phyloP scores from a whole-genome alignment of 495 filamentous ascomycete genomes.

The Trichocladium uniseriatum region DNA sequence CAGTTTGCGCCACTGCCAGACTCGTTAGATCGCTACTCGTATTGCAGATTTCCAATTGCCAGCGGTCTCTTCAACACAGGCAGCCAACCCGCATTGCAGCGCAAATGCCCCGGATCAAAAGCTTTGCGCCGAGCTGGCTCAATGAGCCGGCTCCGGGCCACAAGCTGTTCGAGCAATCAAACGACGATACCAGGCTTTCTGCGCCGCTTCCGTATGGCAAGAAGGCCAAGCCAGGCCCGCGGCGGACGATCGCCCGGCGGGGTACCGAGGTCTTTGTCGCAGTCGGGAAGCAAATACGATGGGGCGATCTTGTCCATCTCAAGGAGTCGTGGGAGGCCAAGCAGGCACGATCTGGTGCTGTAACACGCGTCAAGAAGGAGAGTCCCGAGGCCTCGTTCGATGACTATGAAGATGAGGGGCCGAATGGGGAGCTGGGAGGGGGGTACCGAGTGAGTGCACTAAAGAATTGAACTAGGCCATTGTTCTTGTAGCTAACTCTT shows the following conservation, averaged over 20 bases:
- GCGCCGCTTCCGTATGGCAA: slow-evolving; percentile 28
- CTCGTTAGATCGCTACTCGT: too few relatives aligned
- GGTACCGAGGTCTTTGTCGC: slow-evolving; percentile 77
- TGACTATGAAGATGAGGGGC: slow-evolving; percentile 25
- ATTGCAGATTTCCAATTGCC: neutral
- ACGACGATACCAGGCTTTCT: slow-evolving; percentile 18
- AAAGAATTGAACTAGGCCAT: too few relatives aligned
- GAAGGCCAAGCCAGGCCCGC: slow-evolving; percentile 43
- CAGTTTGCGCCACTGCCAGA: neutral
- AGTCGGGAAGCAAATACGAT: slow-evolving; percentile 75
- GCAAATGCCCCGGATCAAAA: slow-evolving; percentile 71
- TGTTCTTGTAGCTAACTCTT: neutral
- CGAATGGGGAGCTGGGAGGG: slow-evolving; percentile 22
- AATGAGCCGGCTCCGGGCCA: slow-evolving; percentile 63
- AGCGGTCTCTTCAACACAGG: too few relatives aligned
- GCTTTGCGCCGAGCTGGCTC: slow-evolving; percentile 77
- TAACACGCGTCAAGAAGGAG: slow-evolving; percentile 25
- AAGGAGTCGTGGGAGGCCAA: slow-evolving; percentile 58
- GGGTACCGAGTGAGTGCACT: slow-evolving; percentile 38
- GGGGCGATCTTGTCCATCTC: slow-evolving; percentile 66
- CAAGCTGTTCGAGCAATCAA: slow-evolving; percentile 51
- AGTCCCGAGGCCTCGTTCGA: slow-evolving; percentile 25
- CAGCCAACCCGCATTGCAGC: neutral
- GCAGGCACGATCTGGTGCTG: slow-evolving; percentile 11
- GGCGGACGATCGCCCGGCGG: slow-evolving; percentile 59